These are phyloP conservation scores for Heterobasidion annosum DNA, from an alignment of 1,284 basidiomycete species.

Conservation along the genomic window DNA sequence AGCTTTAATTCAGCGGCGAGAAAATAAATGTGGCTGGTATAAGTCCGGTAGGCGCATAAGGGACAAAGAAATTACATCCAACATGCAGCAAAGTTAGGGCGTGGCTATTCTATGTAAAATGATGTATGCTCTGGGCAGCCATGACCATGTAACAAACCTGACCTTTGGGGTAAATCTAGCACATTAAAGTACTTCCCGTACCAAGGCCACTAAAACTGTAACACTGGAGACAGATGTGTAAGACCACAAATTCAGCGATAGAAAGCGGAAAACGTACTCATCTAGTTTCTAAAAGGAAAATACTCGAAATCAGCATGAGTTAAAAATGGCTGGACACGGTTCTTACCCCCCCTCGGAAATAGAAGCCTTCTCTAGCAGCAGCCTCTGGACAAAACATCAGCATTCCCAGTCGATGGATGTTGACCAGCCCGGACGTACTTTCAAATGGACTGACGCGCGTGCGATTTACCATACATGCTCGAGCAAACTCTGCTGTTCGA, in stretches of 20 bases:
- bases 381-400: conserved; percentile 29
- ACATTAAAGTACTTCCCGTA: conserved; percentile 39
- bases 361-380: conserved; percentile 53
- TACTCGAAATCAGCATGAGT: too few species aligned
- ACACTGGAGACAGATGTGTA: conserved; percentile 29
- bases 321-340: background rate
- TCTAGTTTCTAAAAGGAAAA: conserved; percentile 43
- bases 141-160: too few species aligned
- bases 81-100: background rate
- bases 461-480: conserved; percentile 56
- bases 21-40: background rate
- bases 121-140: background rate
- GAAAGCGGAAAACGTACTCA: conserved; percentile 41
- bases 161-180: background rate
- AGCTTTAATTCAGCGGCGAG: conserved; percentile 28
- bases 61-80: conserved; percentile 1
- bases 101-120: background rate
- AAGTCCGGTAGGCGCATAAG: background rate
- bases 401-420: background rate
- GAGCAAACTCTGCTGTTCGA: conserved; percentile 61
- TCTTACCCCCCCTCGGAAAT: conserved; percentile 65
- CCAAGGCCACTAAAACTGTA: conserved; percentile 50
- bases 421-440: conserved; percentile 29
- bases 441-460: conserved; percentile 63
- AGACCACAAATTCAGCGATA: background rate